These are phyloP conservation scores for Gracilaria domingensis DNA, from an alignment of 23 red algal genomes.

Conservation along the genomic window DNA sequence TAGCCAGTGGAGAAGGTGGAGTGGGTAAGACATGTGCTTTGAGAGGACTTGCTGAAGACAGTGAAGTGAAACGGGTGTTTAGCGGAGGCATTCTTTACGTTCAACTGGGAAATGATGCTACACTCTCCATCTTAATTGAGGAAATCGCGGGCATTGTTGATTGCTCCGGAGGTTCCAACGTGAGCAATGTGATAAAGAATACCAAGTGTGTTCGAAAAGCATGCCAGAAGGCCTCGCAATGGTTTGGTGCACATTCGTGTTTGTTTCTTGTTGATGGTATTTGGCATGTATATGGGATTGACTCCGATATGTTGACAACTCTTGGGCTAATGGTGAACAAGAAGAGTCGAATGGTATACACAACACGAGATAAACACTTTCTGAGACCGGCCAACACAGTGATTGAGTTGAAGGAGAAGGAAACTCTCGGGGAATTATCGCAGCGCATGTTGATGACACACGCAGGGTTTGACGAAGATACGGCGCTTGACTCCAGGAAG, in stretches of 20 bases:
- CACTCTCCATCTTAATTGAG: not conserved
- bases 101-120: not conserved
- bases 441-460: too few species aligned
- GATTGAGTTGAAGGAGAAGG: too few species aligned
- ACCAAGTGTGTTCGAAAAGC: not conserved
- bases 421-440: too few species aligned
- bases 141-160: constrained; percentile 1
- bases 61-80: not conserved
- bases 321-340: not conserved
- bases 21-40: constrained; percentile 1
- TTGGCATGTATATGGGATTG: not conserved
- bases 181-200: not conserved
- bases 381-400: too few species aligned
- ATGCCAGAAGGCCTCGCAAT: not conserved
- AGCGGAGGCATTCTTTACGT: constrained; percentile 13
- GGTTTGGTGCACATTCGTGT: constrained; percentile 8
- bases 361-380: too few species aligned
- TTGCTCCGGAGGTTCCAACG: not conserved
- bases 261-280: constrained; percentile 16
- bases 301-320: not conserved
- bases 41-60: not conserved
- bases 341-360: too few species aligned
- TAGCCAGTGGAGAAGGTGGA: not conserved
- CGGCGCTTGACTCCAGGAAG: too few species aligned
- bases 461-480: too few species aligned